These are phyloP conservation scores for Fusarium annulatum DNA, from an alignment of 2,329 filamentous ascomycete genomes.

Conservation along the genomic window DNA sequence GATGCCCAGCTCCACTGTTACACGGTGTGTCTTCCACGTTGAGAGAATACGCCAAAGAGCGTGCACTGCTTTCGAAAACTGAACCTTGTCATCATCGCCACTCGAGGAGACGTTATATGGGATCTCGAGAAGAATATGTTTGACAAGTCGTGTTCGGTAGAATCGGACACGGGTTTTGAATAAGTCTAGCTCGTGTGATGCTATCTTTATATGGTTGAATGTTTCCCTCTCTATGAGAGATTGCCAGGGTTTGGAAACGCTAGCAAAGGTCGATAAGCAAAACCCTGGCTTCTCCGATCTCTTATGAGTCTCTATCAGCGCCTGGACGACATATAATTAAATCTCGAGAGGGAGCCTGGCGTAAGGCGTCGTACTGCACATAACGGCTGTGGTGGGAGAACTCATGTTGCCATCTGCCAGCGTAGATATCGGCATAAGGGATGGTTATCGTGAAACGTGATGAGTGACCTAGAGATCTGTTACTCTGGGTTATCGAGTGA, in stretches of 20 bases:
- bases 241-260: slow-evolving; percentile 22
- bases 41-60: slow-evolving; percentile 19
- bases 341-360: background rate
- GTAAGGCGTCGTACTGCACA: no score
- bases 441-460: no score
- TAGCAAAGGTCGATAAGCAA: background rate
- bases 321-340: background rate
- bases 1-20: slow-evolving; percentile 27
- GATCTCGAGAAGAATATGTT: slow-evolving; percentile 18
- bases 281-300: fast-evolving
- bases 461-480: no score
- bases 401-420: no score
- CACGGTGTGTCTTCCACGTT: slow-evolving; percentile 1
- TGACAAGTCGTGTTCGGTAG: background rate
- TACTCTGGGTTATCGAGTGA: no score
- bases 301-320: background rate
- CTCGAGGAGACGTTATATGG: background rate
- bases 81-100: fast-evolving
- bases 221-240: background rate
- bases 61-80: background rate
- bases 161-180: background rate
- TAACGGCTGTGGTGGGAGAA: background rate
- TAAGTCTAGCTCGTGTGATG: background rate
- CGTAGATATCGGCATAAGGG: no score
- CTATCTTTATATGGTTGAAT: background rate